Percentiles rank a stretch among this genome's conserved stretches.
Conservation (phyloP, 116 monocot genomes). For the Posidonia oceanica region DNA sequence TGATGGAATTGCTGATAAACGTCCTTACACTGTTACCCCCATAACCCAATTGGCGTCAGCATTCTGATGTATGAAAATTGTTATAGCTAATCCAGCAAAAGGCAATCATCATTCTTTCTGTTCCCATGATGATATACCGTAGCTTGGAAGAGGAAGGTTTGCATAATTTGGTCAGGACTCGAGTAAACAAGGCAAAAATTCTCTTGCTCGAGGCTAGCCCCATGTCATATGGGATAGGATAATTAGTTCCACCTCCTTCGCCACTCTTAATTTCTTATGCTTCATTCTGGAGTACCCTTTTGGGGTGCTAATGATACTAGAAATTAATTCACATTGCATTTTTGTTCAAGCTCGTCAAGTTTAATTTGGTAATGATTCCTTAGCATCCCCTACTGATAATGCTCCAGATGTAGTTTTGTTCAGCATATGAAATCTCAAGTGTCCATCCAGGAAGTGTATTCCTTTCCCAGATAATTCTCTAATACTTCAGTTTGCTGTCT, state of each 20-base stretch:
- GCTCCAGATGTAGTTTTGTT: constrained; percentile 1
- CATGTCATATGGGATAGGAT: too few relatives aligned
- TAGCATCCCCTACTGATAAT: too few relatives aligned
- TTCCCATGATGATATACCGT: too few relatives aligned
- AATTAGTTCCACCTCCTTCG: too few relatives aligned
- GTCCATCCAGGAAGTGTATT: neutral
- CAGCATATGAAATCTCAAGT: neutral
- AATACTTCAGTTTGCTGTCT: neutral
- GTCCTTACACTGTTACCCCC: neutral
- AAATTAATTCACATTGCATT: neutral
- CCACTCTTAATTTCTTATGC: too few relatives aligned
- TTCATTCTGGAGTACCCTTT: too few relatives aligned
- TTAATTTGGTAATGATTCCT: neutral
- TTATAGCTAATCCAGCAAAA: neutral
- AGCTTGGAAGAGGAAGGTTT: too few relatives aligned
- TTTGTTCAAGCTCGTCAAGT: neutral
- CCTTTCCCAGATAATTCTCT: neutral
- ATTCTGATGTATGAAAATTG: neutral
- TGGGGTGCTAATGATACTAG: too few relatives aligned
- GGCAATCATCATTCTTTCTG: too few relatives aligned
- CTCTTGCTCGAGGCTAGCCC: too few relatives aligned
- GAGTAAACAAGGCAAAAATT: too few relatives aligned
- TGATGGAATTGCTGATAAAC: neutral
- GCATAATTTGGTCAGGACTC: too few relatives aligned
- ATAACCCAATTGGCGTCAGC: neutral